Evolutionary conservation across 768 basidiomycete species (phyloP).

Genomic region (Dentipellis fragilis): DNA sequence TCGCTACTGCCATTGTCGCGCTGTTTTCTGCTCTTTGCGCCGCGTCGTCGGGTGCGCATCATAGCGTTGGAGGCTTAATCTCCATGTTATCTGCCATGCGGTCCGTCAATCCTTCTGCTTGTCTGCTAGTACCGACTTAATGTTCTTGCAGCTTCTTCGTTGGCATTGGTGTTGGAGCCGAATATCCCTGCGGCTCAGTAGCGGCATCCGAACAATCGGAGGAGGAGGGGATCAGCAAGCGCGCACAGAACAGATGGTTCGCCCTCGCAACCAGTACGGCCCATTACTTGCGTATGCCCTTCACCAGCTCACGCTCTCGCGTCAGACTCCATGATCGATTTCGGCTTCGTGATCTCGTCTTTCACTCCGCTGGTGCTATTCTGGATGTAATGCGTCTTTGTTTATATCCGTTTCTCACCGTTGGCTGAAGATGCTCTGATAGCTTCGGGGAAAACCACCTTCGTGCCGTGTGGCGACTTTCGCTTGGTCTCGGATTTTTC

Average conservation of each 20-base stretch:
- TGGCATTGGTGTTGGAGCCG: slow-evolving; percentile 82
- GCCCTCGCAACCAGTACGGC: slow-evolving; percentile 77
- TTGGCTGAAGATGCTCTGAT: not conserved
- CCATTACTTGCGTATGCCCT: not conserved
- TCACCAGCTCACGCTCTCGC: slow-evolving; percentile 3
- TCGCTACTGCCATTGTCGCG: slow-evolving; percentile 74
- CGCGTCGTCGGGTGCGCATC: slow-evolving; percentile 70
- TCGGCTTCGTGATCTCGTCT: slow-evolving; percentile 68
- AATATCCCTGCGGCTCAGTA: slow-evolving; percentile 86
- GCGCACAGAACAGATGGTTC: slow-evolving; percentile 80
- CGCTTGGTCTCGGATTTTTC: slow-evolving; percentile 74
- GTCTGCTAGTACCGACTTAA: not conserved
- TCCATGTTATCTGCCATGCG: slow-evolving; percentile 71
- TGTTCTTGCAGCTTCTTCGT: slow-evolving; percentile 55
- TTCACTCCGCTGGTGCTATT: slow-evolving; percentile 80
- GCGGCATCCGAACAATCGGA: slow-evolving; percentile 88
- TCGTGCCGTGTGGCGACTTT: slow-evolving; percentile 78
- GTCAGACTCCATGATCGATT: slow-evolving; percentile 76
- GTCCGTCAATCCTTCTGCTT: slow-evolving; percentile 42
- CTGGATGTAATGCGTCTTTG: slow-evolving; percentile 62
- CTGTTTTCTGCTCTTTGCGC: slow-evolving; percentile 79
- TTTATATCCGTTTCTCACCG: not conserved
- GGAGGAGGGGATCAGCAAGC: slow-evolving; percentile 65
- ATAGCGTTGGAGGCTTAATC: slow-evolving; percentile 59
- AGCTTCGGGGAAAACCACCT: slow-evolving; percentile 76